Evolutionary conservation across 345 rosid genomes (phyloP).

Genomic region (Lumnitzera racemosa): DNA sequence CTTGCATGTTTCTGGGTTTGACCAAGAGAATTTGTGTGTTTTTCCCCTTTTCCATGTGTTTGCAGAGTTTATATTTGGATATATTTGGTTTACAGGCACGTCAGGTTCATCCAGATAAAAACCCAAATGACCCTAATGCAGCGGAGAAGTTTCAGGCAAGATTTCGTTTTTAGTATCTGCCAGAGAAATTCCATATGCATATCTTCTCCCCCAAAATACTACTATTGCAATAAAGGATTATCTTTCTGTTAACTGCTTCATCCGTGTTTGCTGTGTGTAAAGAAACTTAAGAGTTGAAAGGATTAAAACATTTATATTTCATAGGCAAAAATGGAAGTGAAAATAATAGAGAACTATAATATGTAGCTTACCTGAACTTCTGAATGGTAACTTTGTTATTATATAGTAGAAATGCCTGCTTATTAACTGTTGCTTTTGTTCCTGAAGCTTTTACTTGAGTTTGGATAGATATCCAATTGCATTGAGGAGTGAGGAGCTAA

Average conservation of each 20-base stretch:
- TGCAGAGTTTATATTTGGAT: not conserved
- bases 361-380: not conserved
- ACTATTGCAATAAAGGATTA: too few species aligned
- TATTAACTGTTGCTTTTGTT: too few species aligned
- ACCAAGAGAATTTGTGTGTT: not conserved
- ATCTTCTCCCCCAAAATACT: too few species aligned
- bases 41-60: not conserved
- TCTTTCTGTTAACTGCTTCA: too few species aligned
- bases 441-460: too few species aligned
- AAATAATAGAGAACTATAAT: too few species aligned
- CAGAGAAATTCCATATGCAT: not conserved
- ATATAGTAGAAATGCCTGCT: not conserved
- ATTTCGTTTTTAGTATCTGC: not conserved
- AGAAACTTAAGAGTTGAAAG: too few species aligned
- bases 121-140: slow-evolving; percentile 87
- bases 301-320: too few species aligned
- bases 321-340: too few species aligned
- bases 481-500: too few species aligned
- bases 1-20: not conserved
- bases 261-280: too few species aligned
- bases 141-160: slow-evolving; percentile 90
- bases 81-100: slow-evolving; percentile 60
- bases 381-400: not conserved
- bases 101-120: slow-evolving; percentile 96
- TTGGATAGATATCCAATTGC: too few species aligned